Conservation (phyloP, 306 rosid genomes). For the Cucumis cinereus region DNA sequence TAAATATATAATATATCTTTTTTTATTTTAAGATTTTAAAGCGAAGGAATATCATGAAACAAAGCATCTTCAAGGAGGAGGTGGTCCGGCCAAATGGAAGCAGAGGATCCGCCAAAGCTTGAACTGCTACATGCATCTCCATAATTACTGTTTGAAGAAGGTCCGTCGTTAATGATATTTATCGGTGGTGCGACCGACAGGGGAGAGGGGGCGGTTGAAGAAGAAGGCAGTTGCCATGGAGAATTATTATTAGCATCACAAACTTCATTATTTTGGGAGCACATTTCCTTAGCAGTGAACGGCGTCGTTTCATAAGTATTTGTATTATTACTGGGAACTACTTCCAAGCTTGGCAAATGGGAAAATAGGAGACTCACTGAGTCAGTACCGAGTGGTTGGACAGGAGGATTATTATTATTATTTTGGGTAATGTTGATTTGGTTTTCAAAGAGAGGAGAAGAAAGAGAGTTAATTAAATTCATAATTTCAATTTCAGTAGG, state of each 20-base stretch:
- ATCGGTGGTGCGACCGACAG: slow-evolving; percentile 8
- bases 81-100: slow-evolving; percentile 44
- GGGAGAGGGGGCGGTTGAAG: slow-evolving; percentile 29
- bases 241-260: slow-evolving; percentile 16
- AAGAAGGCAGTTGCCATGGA: slow-evolving; percentile 46
- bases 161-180: background rate
- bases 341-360: slow-evolving; percentile 37
- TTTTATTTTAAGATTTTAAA: background rate
- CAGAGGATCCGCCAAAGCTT: slow-evolving; percentile 23
- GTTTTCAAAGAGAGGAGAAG: slow-evolving; percentile 25
- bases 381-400: slow-evolving; percentile 11
- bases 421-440: background rate
- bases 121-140: slow-evolving; percentile 34
- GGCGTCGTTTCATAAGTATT: background rate
- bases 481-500: slow-evolving; percentile 20
- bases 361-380: slow-evolving; percentile 21
- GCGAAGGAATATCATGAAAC: slow-evolving; percentile 25
- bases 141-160: slow-evolving; percentile 10
- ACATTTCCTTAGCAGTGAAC: slow-evolving; percentile 1
- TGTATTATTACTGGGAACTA: slow-evolving; percentile 1
- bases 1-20: background rate
- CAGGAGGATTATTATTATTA: background rate
- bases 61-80: slow-evolving; percentile 48
- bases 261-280: slow-evolving; percentile 12
- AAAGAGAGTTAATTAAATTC: slow-evolving; percentile 21